A percentile compares a stretch with the other conserved stretches of the same genome.
Evolutionary conservation across 805 yeast species (phyloP).

Genomic region (Myxozyma melibiosi): DNA sequence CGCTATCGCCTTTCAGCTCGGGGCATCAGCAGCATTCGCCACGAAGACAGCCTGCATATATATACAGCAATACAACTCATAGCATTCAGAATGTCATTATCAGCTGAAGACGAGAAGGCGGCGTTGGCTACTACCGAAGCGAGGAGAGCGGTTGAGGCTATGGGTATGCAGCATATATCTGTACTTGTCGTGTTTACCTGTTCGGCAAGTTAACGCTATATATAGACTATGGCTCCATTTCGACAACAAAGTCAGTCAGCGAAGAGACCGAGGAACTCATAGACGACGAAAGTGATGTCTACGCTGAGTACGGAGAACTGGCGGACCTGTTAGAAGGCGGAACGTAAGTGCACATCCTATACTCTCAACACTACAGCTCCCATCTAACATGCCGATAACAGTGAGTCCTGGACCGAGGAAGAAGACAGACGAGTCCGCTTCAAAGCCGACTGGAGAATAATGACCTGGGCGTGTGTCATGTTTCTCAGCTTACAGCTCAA

Average conservation of each 20-base stretch:
- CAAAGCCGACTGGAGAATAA: constrained; percentile 59
- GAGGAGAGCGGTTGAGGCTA: neutral
- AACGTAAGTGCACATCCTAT: constrained; percentile 10
- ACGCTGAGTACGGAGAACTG: constrained; percentile 23
- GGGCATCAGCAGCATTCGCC: too few species aligned
- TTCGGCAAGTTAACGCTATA: neutral
- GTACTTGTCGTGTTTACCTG: neutral
- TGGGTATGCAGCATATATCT: neutral
- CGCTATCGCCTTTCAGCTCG: too few species aligned
- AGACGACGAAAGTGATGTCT: constrained; percentile 2
- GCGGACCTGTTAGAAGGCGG: constrained; percentile 23
- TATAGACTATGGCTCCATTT: constrained; percentile 25
- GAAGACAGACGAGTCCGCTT: constrained; percentile 55
- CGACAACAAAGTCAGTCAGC: constrained; percentile 1
- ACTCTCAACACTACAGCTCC: neutral
- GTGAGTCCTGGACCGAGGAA: constrained; percentile 50
- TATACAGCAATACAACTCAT: neutral
- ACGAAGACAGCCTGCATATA: neutral
- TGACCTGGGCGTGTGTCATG: constrained; percentile 61
- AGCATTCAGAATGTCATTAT: neutral
- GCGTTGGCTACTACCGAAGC: constrained; percentile 1
- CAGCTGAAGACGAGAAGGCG: neutral
- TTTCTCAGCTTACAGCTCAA: constrained; percentile 64
- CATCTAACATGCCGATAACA: neutral
- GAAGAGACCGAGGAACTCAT: constrained; percentile 3